Evolutionary conservation across 768 basidiomycete genomes (phyloP).

Genomic region (Coprinopsis strossmayeri): DNA sequence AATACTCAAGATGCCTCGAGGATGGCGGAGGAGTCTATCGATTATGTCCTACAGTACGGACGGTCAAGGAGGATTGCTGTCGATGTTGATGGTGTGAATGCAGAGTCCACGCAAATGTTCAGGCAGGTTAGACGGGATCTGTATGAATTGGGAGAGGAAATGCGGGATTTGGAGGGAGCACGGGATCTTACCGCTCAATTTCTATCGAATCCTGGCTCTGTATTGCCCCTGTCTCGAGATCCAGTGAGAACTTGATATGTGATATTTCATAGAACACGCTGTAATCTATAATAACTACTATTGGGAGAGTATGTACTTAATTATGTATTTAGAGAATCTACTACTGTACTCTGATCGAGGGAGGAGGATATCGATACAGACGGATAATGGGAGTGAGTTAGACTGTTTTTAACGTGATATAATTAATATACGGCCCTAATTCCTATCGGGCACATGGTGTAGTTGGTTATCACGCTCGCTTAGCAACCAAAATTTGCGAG

Average conservation of each 20-base stretch:
- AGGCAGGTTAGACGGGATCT: conserved; percentile 5
- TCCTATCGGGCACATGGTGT: conserved; percentile 11
- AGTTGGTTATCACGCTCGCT: conserved; percentile 15
- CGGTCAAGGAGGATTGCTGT: neutral
- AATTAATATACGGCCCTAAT: neutral
- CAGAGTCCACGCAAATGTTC: conserved; percentile 4
- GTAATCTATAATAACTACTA: no score
- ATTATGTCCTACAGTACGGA: conserved; percentile 6
- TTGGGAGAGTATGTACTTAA: no score
- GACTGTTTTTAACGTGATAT: neutral
- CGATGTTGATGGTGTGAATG: conserved; percentile 2
- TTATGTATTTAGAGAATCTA: no score
- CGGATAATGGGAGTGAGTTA: neutral
- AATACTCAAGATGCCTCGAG: conserved; percentile 1
- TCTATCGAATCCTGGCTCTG: conserved; percentile 1
- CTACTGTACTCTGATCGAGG: no score
- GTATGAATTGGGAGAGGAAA: conserved; percentile 7
- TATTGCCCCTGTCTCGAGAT: conserved; percentile 2
- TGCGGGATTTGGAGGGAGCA: conserved; percentile 6
- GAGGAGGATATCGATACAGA: no score
- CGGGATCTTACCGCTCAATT: conserved; percentile 5
- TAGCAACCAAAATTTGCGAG: conserved; percentile 4
- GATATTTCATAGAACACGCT: no score
- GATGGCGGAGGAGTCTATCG: conserved; percentile 3
- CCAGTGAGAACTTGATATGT: no score